phyloP scores from a whole-genome alignment of 768 basidiomycete species.

The Trametes coccinea region DNA sequence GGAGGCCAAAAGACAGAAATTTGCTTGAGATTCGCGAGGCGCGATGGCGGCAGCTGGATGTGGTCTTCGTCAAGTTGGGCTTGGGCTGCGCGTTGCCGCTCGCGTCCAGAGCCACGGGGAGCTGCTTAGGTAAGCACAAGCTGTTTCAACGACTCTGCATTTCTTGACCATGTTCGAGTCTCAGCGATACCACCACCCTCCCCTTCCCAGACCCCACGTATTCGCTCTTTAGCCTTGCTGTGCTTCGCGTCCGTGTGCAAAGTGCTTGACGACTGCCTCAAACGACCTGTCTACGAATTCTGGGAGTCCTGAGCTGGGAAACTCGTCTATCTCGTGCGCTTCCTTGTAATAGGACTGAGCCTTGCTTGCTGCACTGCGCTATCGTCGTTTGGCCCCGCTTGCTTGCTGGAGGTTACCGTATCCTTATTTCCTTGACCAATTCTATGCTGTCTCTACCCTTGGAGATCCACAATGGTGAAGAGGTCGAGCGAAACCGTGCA shows the following conservation, averaged over 20 bases:
- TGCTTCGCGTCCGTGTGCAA: neutral
- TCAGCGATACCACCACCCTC: constrained; percentile 20
- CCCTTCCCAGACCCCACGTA: neutral
- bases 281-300: neutral
- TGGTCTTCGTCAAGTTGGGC: constrained; percentile 3
- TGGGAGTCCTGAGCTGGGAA: neutral
- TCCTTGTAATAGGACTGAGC: neutral
- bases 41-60: constrained; percentile 1
- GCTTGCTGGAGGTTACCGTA: neutral
- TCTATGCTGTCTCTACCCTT: constrained; percentile 5
- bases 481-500: neutral
- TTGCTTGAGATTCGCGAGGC: constrained; percentile 9
- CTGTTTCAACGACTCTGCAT: constrained; percentile 9
- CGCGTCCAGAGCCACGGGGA: neutral
- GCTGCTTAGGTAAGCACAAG: constrained; percentile 14
- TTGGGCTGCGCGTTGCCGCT: neutral
- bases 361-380: neutral
- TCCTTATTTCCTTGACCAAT: neutral
- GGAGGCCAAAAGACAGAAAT: constrained; percentile 11
- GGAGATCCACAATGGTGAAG: neutral
- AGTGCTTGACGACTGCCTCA: neutral
- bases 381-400: neutral
- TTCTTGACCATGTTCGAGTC: constrained; percentile 18
- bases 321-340: neutral
- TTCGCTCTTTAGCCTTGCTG: neutral